Conservation (phyloP, 2,329 filamentous ascomycete genomes). For the Cladosporium sp. region DNA sequence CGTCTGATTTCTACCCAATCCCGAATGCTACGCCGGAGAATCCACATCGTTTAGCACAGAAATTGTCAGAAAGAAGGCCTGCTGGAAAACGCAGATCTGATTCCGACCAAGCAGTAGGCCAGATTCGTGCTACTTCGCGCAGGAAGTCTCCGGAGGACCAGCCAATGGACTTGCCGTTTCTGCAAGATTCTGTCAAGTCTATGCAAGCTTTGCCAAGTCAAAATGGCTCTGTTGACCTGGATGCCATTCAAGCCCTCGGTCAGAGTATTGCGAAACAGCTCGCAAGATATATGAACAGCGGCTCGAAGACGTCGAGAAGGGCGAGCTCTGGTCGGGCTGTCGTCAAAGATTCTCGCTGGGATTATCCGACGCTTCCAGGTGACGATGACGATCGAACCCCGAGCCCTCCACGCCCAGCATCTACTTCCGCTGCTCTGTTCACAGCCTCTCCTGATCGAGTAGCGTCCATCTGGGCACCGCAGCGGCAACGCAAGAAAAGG, state of each 20-base stretch:
- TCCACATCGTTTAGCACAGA: not conserved
- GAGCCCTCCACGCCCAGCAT: slow-evolving; percentile 10
- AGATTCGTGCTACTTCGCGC: not conserved
- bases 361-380: slow-evolving; percentile 23
- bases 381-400: slow-evolving; percentile 15
- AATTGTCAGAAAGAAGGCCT: not conserved
- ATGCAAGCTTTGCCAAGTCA: not conserved
- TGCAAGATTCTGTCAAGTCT: slow-evolving; percentile 15
- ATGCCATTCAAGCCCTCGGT: slow-evolving; percentile 31
- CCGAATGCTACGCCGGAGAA: not conserved
- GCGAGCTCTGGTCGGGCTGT: slow-evolving; percentile 10
- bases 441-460: slow-evolving; percentile 10
- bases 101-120: not conserved
- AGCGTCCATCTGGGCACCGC: slow-evolving; percentile 21
- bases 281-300: slow-evolving; percentile 26
- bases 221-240: slow-evolving; percentile 15
- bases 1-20: slow-evolving; percentile 5
- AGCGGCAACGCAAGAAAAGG: slow-evolving; percentile 10
- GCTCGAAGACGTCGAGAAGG: slow-evolving; percentile 16
- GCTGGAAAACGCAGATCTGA: not conserved
- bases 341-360: slow-evolving; percentile 22
- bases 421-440: slow-evolving; percentile 4
- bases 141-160: not conserved
- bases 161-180: slow-evolving; percentile 15
- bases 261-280: slow-evolving; percentile 33